These are phyloP conservation scores for Fusarium sp. DNA, from an alignment of 2,329 filamentous ascomycete species.

Conservation along the genomic window DNA sequence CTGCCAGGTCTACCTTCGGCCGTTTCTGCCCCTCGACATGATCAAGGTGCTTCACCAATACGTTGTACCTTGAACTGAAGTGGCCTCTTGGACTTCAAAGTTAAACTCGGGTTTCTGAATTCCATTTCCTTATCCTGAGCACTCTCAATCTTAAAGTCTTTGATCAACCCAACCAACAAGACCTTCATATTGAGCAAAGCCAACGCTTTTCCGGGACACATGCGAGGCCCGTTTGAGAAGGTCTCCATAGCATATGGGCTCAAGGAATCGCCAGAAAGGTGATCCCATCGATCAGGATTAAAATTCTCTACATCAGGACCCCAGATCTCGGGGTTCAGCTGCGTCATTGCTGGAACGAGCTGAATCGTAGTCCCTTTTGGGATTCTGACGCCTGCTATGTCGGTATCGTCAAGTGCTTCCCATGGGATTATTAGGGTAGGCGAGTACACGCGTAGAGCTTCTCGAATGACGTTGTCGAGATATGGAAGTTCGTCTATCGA, in stretches of 20 bases:
- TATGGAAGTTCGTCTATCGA: constrained; percentile 1
- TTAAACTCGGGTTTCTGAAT: constrained; percentile 18
- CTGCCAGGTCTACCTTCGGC: rapidly evolving
- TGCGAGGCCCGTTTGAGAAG: constrained; percentile 13
- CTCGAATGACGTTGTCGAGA: constrained; percentile 19
- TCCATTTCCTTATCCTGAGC: not conserved
- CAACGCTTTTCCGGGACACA: constrained; percentile 24
- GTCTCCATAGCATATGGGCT: constrained; percentile 17
- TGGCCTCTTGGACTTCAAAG: not conserved
- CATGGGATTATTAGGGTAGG: constrained; percentile 14
- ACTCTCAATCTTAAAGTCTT: constrained; percentile 5
- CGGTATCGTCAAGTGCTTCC: constrained; percentile 7
- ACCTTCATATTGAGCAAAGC: constrained; percentile 25
- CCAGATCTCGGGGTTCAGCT: constrained; percentile 24
- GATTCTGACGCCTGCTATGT: not conserved
- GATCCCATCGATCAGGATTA: constrained; percentile 15
- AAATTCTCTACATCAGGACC: not conserved
- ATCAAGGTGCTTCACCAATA: not conserved
- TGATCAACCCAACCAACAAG: constrained; percentile 3
- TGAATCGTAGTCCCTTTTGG: constrained; percentile 22
- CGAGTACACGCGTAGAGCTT: constrained; percentile 21
- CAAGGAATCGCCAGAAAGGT: not conserved
- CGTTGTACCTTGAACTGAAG: not conserved
- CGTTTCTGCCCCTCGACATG: rapidly evolving
- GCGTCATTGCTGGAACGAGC: constrained; percentile 11